These are phyloP conservation scores for Scedosporium apiospermum DNA, from an alignment of 2,329 filamentous ascomycete genomes.

Conservation along the genomic window DNA sequence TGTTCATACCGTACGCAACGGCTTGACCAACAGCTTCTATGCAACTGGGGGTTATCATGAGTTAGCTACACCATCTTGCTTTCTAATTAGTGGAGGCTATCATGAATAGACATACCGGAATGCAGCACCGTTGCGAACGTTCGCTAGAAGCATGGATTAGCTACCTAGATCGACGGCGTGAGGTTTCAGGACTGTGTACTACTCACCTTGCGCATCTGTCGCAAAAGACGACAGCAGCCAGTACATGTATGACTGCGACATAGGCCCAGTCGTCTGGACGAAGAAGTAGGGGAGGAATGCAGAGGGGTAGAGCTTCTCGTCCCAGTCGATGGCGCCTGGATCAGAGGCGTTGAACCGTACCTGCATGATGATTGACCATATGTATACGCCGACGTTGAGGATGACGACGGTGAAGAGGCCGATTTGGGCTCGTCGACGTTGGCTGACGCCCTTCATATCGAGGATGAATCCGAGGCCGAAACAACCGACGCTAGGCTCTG, in stretches of 20 bases:
- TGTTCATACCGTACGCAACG: conserved; percentile 31
- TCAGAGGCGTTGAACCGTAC: conserved; percentile 24
- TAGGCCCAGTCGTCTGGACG: conserved; percentile 26
- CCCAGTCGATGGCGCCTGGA: conserved; percentile 36
- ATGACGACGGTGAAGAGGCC: conserved; percentile 33
- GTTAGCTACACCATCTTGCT: not conserved
- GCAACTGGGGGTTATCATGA: conserved; percentile 12
- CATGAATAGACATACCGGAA: conserved; percentile 16
- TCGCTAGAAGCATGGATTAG: conserved; percentile 15
- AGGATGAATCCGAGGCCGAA: conserved; percentile 38
- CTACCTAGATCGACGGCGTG: not conserved
- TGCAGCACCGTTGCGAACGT: conserved; percentile 30
- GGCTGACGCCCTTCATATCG: conserved; percentile 26
- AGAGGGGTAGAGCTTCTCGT: conserved; percentile 28
- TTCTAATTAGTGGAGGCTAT: not conserved
- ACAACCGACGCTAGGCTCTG: conserved; percentile 26
- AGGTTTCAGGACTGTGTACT: too few relatives aligned
- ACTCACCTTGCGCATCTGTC: conserved; percentile 26
- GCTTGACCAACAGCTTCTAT: conserved; percentile 30
- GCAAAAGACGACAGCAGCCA: conserved; percentile 32
- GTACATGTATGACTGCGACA: conserved; percentile 35
- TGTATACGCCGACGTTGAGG: conserved; percentile 37
- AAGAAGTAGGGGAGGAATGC: conserved; percentile 39
- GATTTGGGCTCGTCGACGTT: conserved; percentile 33
- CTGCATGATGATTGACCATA: conserved; percentile 40